Evolutionary conservation across 2,329 filamentous ascomycete genomes (phyloP), one percentile per base, ranked within the genome.

Genomic region (Scopulariopsis brevicaulis): DNA sequence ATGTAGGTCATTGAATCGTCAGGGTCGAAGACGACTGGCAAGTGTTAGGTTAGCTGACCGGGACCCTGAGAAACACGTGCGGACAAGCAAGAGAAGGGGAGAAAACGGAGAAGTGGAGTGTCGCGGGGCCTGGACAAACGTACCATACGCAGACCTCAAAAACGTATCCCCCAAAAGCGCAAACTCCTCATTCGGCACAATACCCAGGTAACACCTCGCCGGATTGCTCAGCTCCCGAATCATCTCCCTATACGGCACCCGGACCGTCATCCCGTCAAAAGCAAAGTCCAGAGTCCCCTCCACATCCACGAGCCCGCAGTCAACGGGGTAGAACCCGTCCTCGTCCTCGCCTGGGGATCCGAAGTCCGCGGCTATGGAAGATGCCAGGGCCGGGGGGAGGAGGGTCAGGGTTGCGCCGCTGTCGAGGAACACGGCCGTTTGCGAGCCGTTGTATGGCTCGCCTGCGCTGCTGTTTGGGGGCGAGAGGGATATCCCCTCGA

Each of bases 341-440:
- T 60, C 58, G 62, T 74, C 73, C 54, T 70, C 63, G 1, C 65
- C 64, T 0, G 66, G 59, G 2, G 74, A 73, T 12, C 76, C 77
- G 57, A 84, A 77, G 62, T 79, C 76, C 24, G 68, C 64, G 22
- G 77, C 77, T 35, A 84, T 76, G 50, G 65, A 62, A n/a, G 70
- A 64, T 50, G 79, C 79, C 35, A 89, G 70, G 22, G 68, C 66
- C 58, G 79, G 71, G 1, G 87, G 87, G 1, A 90, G 74, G 58
- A 89, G 80, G 55, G 81, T 86, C 64, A 89, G 74, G 15, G 84
- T 88, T 25, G 83, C 84, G 7, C 87, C 87, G 28, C 83, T 87
- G 70, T 90, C 87, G 51, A 90, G 77, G 57, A 90, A 83, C 12
- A 87, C 85, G 14, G 82, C 74, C 63, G 77, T 71, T 18, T 63